phyloP scores from a whole-genome alignment of 2,329 filamentous ascomycete genomes.

The Acrodontium crateriforme region DNA sequence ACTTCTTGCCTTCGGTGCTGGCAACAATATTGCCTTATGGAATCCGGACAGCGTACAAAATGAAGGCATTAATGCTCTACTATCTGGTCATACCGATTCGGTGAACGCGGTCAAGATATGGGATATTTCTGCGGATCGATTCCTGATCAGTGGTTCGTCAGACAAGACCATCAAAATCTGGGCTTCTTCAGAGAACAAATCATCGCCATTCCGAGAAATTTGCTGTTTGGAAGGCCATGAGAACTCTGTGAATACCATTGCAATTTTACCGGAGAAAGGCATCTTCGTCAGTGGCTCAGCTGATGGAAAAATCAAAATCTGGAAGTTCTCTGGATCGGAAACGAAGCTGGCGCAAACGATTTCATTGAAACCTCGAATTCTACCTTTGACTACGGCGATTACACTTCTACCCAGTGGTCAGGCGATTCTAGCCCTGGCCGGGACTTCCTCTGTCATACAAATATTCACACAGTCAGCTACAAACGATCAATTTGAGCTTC shows the following conservation, averaged over 20 bases:
- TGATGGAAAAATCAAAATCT: slow-evolving; percentile 50
- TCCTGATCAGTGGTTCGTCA: slow-evolving; percentile 67
- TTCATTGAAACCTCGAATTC: slow-evolving; percentile 60
- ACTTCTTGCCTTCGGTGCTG: slow-evolving; percentile 74
- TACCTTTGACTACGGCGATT: slow-evolving; percentile 66
- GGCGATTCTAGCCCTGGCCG: slow-evolving; percentile 59
- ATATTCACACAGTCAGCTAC: slow-evolving; percentile 50
- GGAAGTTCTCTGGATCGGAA: slow-evolving; percentile 41
- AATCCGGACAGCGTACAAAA: slow-evolving; percentile 42
- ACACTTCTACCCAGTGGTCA: slow-evolving; percentile 39
- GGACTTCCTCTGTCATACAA: slow-evolving; percentile 71
- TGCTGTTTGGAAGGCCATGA: slow-evolving; percentile 50
- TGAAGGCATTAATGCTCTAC: slow-evolving; percentile 49
- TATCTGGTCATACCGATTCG: slow-evolving; percentile 62
- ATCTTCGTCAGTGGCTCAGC: slow-evolving; percentile 48
- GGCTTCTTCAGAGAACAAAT: slow-evolving; percentile 22
- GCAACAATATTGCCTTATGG: slow-evolving; percentile 84
- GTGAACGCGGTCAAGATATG: slow-evolving; percentile 80
- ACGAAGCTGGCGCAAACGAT: slow-evolving; percentile 54
- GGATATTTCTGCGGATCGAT: slow-evolving; percentile 35
- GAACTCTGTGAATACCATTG: slow-evolving; percentile 57
- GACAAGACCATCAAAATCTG: slow-evolving; percentile 63
- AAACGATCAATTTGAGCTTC: slow-evolving; percentile 47
- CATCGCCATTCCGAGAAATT: slow-evolving; percentile 25
- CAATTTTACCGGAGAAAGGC: slow-evolving; percentile 30